Evolutionary conservation across 768 basidiomycete genomes (phyloP).

Genomic region (Neoboletus brunneissimus): DNA sequence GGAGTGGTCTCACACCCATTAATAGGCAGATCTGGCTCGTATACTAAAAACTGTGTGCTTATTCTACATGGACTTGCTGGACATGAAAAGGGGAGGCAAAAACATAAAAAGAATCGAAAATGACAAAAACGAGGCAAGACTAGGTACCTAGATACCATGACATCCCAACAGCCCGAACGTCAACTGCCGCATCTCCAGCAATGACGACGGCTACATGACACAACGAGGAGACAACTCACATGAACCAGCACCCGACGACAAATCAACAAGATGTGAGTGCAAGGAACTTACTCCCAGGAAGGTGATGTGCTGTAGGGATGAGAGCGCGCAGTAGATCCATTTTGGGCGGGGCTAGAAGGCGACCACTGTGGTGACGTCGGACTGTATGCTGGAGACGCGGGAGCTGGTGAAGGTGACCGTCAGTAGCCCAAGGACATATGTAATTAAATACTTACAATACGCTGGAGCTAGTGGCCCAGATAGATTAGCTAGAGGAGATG

Average conservation of each 20-base stretch:
- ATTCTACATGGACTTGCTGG: slow-evolving; percentile 37
- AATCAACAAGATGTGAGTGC: slow-evolving; percentile 6
- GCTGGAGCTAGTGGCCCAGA: slow-evolving; percentile 54
- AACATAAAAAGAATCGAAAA: slow-evolving; percentile 9
- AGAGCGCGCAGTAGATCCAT: slow-evolving; percentile 38
- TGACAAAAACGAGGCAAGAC: slow-evolving; percentile 20
- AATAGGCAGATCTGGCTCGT: slow-evolving; percentile 17
- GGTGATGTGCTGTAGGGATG: slow-evolving; percentile 48
- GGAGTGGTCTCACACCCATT: neutral
- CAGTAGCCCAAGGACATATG: neutral
- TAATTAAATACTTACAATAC: slow-evolving; percentile 58
- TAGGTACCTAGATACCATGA: slow-evolving; percentile 20
- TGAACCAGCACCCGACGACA: slow-evolving; percentile 11
- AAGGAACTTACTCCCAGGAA: slow-evolving; percentile 45
- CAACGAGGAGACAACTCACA: slow-evolving; percentile 2
- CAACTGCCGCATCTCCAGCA: slow-evolving; percentile 6
- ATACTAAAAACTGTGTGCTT: slow-evolving; percentile 29
- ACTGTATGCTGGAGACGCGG: slow-evolving; percentile 83
- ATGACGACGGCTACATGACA: slow-evolving; percentile 6
- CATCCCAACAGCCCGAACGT: slow-evolving; percentile 9
- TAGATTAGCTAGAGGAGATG: slow-evolving; percentile 4
- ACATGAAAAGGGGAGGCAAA: slow-evolving; percentile 14
- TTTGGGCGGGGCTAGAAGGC: slow-evolving; percentile 72
- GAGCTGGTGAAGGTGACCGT: slow-evolving; percentile 45
- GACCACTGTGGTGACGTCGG: slow-evolving; percentile 85